Percentiles rank a stretch among this genome's conserved stretches.
phyloP scores from a whole-genome alignment of 768 basidiomycete genomes.

The Auricularia heimuer region DNA sequence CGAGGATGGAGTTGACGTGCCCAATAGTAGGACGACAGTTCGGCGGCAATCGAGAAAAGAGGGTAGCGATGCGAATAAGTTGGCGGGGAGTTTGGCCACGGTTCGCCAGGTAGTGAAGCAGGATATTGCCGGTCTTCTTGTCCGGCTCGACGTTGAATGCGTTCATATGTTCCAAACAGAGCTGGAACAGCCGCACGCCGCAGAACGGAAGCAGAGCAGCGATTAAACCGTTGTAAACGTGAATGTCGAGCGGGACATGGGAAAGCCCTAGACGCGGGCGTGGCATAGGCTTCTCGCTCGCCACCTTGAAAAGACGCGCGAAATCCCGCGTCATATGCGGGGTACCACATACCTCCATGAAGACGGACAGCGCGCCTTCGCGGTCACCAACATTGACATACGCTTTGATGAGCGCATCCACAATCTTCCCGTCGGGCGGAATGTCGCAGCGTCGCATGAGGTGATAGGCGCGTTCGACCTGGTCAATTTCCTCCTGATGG shows the following conservation, averaged over 20 bases:
- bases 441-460: slow-evolving; percentile 37
- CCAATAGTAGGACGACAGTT: slow-evolving; percentile 35
- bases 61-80: slow-evolving; percentile 39
- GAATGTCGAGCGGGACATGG: background rate
- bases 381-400: slow-evolving; percentile 39
- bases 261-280: background rate
- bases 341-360: slow-evolving; percentile 36
- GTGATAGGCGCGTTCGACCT: slow-evolving; percentile 36
- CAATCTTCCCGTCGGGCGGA: slow-evolving; percentile 34
- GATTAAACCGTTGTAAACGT: background rate
- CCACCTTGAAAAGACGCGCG: slow-evolving; percentile 14
- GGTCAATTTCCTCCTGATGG: slow-evolving; percentile 30
- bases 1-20: slow-evolving; percentile 48
- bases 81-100: slow-evolving; percentile 34
- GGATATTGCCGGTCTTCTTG: slow-evolving; percentile 41
- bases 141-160: slow-evolving; percentile 41
- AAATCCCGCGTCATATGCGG: slow-evolving; percentile 12
- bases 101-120: slow-evolving; percentile 43
- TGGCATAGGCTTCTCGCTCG: slow-evolving; percentile 19
- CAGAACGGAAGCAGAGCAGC: background rate
- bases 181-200: slow-evolving; percentile 2
- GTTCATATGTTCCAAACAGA: slow-evolving; percentile 31
- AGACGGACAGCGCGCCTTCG: slow-evolving; percentile 41
- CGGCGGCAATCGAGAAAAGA: slow-evolving; percentile 26
- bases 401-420: slow-evolving; percentile 48